Base-by-base conservation (phyloP, 257 asterid genomes). In the Cinchona pubescens region DNA sequence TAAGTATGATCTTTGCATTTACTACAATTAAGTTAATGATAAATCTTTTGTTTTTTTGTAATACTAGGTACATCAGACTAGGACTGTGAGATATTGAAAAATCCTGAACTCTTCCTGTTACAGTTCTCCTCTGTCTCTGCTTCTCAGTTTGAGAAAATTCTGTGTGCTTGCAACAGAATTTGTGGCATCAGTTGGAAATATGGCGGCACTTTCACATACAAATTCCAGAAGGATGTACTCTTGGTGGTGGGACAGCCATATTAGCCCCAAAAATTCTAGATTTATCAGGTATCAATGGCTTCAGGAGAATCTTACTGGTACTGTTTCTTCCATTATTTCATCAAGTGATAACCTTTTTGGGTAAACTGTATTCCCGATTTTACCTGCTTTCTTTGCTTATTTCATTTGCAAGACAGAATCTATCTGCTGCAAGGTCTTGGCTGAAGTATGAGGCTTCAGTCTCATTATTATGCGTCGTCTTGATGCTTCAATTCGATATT, bases 191-290 rank as follows among this genome's bases (percentile, higher is more conserved):
- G 75, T 49, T 65, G 71, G 60, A 80, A 81, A 69, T 70, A 94
- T 94, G 97, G 89, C 97, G 10, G 79, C 88, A 59, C 75, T 90
- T 59, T 75, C 90, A 18, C 88, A 87, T 15, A 63, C 84, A 1
- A 91, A 89, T 75, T 88, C 99, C 7, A 86, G 92, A 58, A 85
- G 96, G 35, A 89, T 85, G 98, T 94, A 94, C 69, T 92, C 99
- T 21, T 94, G 99, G 99, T 94, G 99, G 99, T 94, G 98, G 99
- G 93, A 92, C 80, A 94, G 99, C 79, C 99, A 94, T 74, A 90
- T 92, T 80, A 94, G 98, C 85, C 97, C 97, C 82, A 94, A 92
- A 75, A 92, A 94, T 75, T 94, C 98, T 27, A 94, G n/a, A n/a
- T n/a, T n/a, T n/a, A n/a, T n/a, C n/a, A n/a, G n/a, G n/a, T n/a